Evolutionary conservation across 2,329 filamentous ascomycete species (phyloP).

Genomic region (Samsoniella hepiali): DNA sequence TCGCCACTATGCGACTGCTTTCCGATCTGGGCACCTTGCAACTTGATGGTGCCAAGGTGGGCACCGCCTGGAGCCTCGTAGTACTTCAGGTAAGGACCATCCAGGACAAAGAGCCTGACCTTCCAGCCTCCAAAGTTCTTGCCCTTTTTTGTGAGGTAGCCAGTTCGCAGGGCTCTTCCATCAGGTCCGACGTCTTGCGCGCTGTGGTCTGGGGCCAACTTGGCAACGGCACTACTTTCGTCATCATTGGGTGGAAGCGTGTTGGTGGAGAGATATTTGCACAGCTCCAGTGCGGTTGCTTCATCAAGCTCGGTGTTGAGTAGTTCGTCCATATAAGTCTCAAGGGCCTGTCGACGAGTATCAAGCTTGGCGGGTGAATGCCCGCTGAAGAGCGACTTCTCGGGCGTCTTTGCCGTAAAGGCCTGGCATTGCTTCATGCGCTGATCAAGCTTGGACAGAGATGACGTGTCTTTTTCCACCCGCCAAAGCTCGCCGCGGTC

Average conservation of each 20-base stretch:
- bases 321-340: constrained; percentile 80
- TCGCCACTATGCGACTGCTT: constrained; percentile 64
- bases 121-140: constrained; percentile 99
- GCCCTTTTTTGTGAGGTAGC: constrained; percentile 92
- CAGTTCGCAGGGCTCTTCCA: constrained; percentile 70
- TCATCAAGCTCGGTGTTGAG: constrained; percentile 80
- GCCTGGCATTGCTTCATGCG: constrained; percentile 70
- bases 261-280: constrained; percentile 76
- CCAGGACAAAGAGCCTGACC: constrained; percentile 64
- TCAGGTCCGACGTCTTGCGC: constrained; percentile 51
- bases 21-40: constrained; percentile 86
- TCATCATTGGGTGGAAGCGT: constrained; percentile 60
- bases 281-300: constrained; percentile 73
- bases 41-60: constrained; percentile 89
- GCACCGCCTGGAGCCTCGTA: constrained; percentile 88
- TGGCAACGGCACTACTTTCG: constrained; percentile 41
- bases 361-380: constrained; percentile 94
- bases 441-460: constrained; percentile 77
- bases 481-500: constrained; percentile 83
- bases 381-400: constrained; percentile 81
- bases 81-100: constrained; percentile 71
- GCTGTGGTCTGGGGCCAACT: constrained; percentile 26
- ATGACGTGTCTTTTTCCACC: constrained; percentile 84
- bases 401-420: constrained; percentile 75
- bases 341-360: constrained; percentile 74